Percentiles rank a stretch among this genome's conserved stretches.
These are phyloP conservation scores for Breviolum minutum DNA, from an alignment of 73 alveolate genomes.

Conservation along the genomic window DNA sequence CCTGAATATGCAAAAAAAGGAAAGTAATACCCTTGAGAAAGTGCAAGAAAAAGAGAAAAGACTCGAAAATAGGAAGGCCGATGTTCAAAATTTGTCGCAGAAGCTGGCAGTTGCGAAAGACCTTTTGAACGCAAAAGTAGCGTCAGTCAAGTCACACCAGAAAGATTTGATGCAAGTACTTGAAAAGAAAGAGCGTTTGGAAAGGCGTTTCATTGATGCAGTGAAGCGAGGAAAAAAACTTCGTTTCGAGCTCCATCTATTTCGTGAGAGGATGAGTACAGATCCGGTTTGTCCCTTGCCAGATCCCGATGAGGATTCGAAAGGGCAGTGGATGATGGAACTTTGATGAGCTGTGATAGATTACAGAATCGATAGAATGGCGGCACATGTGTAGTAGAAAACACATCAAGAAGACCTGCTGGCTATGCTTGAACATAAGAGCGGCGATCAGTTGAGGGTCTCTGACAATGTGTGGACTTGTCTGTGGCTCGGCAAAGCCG, in stretches of 20 bases:
- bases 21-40: neutral
- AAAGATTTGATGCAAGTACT: neutral
- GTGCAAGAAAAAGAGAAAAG: neutral
- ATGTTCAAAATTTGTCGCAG: neutral
- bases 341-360: no score
- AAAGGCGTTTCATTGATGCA: neutral
- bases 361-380: no score
- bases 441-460: no score
- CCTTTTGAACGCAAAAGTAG: neutral
- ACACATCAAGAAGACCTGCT: no score
- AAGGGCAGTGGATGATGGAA: no score
- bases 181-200: neutral
- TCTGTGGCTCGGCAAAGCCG: slow-evolving; percentile 15
- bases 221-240: neutral
- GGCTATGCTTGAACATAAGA: no score
- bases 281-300: neutral
- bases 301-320: no score
- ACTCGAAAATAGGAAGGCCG: neutral
- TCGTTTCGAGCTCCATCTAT: neutral
- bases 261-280: neutral
- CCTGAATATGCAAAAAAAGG: neutral
- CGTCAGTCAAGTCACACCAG: neutral
- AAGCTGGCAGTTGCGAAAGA: neutral
- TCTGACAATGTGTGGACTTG: no score
- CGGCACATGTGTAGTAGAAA: no score